Conservation (phyloP, 2,329 filamentous ascomycete species). For the Colletotrichum sp. region DNA sequence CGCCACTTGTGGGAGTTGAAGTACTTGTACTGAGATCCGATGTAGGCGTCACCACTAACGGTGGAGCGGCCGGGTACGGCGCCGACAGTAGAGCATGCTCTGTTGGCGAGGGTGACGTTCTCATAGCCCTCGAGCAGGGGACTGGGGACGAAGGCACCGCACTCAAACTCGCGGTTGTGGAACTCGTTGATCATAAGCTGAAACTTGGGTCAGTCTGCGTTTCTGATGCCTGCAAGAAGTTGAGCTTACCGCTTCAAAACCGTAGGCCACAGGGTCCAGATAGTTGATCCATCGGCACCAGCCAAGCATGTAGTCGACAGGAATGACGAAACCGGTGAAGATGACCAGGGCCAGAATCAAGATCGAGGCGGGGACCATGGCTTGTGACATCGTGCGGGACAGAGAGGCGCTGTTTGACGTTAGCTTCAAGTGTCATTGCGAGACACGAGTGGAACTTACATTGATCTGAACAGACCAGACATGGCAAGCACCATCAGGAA, state of each 20-base stretch:
- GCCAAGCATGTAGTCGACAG: conserved; percentile 41
- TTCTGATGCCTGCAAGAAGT: neutral
- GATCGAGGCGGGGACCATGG: conserved; percentile 57
- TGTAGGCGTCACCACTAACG: conserved; percentile 50
- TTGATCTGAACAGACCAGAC: conserved; percentile 53
- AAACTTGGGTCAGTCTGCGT: neutral
- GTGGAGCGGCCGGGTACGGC: conserved; percentile 43
- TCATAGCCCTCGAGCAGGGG: conserved; percentile 21
- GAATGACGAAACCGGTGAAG: conserved; percentile 58
- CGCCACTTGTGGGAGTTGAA: conserved; percentile 51
- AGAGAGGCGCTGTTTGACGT: conserved; percentile 37
- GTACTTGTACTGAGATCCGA: conserved; percentile 50
- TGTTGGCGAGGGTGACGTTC: conserved; percentile 24
- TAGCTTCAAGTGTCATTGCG: neutral
- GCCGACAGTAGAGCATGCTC: conserved; percentile 50
- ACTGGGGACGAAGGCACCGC: conserved; percentile 25
- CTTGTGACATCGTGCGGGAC: conserved; percentile 56
- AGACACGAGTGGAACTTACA: conserved; percentile 25
- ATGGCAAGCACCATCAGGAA: conserved; percentile 45
- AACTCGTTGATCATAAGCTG: conserved; percentile 64
- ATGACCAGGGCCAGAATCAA: conserved; percentile 59
- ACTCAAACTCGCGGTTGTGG: conserved; percentile 51
- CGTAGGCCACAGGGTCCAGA: conserved; percentile 58
- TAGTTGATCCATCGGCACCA: conserved; percentile 63
- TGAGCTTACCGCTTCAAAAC: conserved; percentile 64